Conservation (phyloP, 495 filamentous ascomycete genomes). For the Usnea hakonensis region DNA sequence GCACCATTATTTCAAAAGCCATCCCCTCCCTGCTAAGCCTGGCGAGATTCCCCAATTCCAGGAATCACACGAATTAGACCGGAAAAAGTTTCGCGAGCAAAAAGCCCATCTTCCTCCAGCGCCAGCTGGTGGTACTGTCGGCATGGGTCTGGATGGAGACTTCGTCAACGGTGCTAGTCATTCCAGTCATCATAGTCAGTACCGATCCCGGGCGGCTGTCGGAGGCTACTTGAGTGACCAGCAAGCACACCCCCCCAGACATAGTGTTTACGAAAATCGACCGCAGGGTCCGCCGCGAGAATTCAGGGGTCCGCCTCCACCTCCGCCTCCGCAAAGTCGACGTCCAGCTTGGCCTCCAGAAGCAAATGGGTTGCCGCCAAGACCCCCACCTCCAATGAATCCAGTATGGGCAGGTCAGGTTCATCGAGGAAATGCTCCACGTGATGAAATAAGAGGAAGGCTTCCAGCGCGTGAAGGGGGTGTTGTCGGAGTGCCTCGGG, state of each 20-base stretch:
- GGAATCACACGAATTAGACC: constrained; percentile 92
- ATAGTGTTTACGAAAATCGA: constrained; percentile 20
- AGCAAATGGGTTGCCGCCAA: constrained; percentile 23
- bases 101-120: constrained; percentile 73
- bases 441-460: constrained; percentile 14
- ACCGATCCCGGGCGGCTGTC: constrained; percentile 12
- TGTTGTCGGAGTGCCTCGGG: constrained; percentile 11
- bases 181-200: constrained; percentile 13
- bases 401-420: constrained; percentile 12
- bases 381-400: constrained; percentile 25
- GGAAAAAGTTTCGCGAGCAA: constrained; percentile 75
- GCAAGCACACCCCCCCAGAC: constrained; percentile 13
- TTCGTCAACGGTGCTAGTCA: constrained; percentile 33
- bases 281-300: constrained; percentile 43
- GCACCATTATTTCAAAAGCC: constrained; percentile 80
- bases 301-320: constrained; percentile 78
- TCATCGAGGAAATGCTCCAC: constrained; percentile 9
- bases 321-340: constrained; percentile 18
- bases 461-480: constrained; percentile 15
- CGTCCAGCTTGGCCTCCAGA: constrained; percentile 24
- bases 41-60: constrained; percentile 81
- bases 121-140: constrained; percentile 80
- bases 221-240: constrained; percentile 18
- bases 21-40: constrained; percentile 70
- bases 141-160: constrained; percentile 61